These are phyloP conservation scores for Pseudozyma pruni DNA, from an alignment of 1,284 basidiomycete species.

Conservation along the genomic window DNA sequence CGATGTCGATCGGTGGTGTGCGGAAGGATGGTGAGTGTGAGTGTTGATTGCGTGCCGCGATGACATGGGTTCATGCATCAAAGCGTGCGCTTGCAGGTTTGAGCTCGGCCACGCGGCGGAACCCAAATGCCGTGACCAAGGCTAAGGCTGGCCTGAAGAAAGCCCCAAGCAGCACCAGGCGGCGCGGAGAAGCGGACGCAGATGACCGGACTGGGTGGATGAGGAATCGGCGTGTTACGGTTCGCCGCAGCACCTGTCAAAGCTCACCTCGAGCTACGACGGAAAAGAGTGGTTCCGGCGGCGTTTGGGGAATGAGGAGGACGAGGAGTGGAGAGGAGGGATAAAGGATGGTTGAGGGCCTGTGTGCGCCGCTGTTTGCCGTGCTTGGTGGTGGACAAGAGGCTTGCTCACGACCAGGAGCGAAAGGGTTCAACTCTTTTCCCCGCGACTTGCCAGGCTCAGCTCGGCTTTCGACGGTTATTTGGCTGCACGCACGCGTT, in stretches of 20 bases:
- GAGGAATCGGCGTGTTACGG: slow-evolving; percentile 11
- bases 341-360: not conserved
- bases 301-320: not conserved
- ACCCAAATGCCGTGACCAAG: slow-evolving; percentile 4
- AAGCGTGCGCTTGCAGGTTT: not conserved
- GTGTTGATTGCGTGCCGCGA: not conserved
- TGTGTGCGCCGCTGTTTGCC: slow-evolving; percentile 20
- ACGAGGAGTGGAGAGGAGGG: not conserved
- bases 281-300: slow-evolving; percentile 29
- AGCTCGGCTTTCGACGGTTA: slow-evolving; percentile 36
- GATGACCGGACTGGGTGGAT: slow-evolving; percentile 11
- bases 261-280: not conserved
- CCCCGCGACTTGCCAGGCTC: slow-evolving; percentile 3
- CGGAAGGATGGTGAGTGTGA: not conserved
- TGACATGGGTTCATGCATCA: slow-evolving; percentile 4
- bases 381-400: slow-evolving; percentile 2
- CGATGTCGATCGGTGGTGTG: not conserved
- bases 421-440: slow-evolving; percentile 24
- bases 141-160: too few relatives aligned
- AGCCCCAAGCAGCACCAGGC: not conserved
- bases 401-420: not conserved
- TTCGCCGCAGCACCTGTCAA: not conserved
- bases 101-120: not conserved
- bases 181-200: too few relatives aligned
- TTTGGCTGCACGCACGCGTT: too few relatives aligned